Conservation (phyloP, 2,329 filamentous ascomycete genomes). For the Scedosporium dehoogii region DNA sequence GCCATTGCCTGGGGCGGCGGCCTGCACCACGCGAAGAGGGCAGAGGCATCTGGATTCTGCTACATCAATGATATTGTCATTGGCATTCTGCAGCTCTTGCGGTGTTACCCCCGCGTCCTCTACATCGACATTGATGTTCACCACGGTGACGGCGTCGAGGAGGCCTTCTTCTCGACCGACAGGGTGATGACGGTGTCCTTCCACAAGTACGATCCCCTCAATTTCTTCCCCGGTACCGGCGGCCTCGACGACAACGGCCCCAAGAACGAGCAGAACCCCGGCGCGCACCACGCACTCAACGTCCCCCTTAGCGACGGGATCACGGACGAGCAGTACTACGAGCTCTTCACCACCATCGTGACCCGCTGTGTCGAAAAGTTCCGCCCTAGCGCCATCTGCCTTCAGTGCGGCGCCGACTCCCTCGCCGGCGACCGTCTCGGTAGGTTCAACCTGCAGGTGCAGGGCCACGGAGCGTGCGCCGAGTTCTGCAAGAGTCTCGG, state of each 20-base stretch:
- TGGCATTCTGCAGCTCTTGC: constrained; percentile 78
- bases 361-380: constrained; percentile 71
- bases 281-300: constrained; percentile 83
- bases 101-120: constrained; percentile 72
- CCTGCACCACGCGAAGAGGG: constrained; percentile 90
- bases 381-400: constrained; percentile 79
- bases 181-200: constrained; percentile 89
- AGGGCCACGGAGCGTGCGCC: constrained; percentile 86
- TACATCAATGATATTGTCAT: constrained; percentile 99
- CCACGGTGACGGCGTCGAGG: constrained; percentile 83
- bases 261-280: constrained; percentile 71
- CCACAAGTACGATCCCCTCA: constrained; percentile 81
- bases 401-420: constrained; percentile 93
- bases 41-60: constrained; percentile 90
- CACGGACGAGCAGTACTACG: constrained; percentile 78
- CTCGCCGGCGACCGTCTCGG: constrained; percentile 88
- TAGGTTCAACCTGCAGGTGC: constrained; percentile 93
- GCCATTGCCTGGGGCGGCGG: constrained; percentile 97
- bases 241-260: constrained; percentile 77
- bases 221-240: constrained; percentile 89
- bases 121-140: constrained; percentile 95
- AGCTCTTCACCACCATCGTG: constrained; percentile 75
- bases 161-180: constrained; percentile 83
- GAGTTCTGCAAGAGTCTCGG: constrained; percentile 74
- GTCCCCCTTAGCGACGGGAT: constrained; percentile 86